Evolutionary conservation across 2,329 filamentous ascomycete species (phyloP), one percentile per base, ranked within the genome.

Genomic region (Cryphonectria radicalis): DNA sequence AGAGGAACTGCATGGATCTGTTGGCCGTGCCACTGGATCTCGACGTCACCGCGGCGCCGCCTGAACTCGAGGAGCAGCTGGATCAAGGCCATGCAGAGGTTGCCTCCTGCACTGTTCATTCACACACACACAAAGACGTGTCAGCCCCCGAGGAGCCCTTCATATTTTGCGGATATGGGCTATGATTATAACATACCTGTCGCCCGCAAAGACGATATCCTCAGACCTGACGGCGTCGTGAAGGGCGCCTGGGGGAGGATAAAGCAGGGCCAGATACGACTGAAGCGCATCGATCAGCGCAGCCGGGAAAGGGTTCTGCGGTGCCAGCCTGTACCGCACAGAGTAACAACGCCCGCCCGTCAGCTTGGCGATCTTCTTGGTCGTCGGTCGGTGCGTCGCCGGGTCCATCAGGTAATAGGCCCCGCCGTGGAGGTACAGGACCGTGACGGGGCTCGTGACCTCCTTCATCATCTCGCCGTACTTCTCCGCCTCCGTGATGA

Each of bases 371-470:
- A 95, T 81, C 67, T 85, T 87, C 71, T 87, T 87, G 25, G 85
- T 86, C 0, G 86, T 80, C 0, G 83, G 78, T 3, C 93, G 88
- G 76, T 94, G 90, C 0, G 89, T 90, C 1, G 85, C 80, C 22
- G 93, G 92, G 76, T 95, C 93, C 76, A 91, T 86, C 40, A 94
- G 85, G 74, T 85, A 94, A 81, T 92, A 92, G 4, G 90, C 92
- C 68, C 93, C 93, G 73, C 92, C 92, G 79, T 95, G 92, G 76
- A 95, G 87, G 79, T 93, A 94, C 28, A 95, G 82, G 0, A 94
- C 79, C 0, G 91, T 94, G 0, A 87, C 85, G 3, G 88, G 86
- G 66, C 83, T 86, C n/a, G 80, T 87, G 71, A 87, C 87, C 77
- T 94, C 92, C 70, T 85, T 85, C 87, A 93, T 91, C 81, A 95